phyloP scores from a whole-genome alignment of 1,284 basidiomycete genomes.

The Malassezia japonica region DNA sequence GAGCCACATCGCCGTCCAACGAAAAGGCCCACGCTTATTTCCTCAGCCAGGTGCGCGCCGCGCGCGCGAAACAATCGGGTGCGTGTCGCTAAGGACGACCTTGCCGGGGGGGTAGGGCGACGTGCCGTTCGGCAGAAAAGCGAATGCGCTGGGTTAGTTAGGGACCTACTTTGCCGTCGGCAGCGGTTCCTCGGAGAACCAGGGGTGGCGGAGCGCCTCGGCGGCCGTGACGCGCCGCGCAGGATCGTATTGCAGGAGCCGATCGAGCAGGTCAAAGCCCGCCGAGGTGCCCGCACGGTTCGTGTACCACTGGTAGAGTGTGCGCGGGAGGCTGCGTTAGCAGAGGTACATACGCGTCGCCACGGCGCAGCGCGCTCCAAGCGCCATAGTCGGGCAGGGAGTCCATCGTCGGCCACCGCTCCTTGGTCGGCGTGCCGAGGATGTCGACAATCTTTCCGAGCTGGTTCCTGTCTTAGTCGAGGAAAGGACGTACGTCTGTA shows the following conservation, averaged over 20 bases:
- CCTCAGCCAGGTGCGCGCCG: constrained; percentile 6
- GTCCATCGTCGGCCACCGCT: constrained; percentile 78
- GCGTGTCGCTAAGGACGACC: constrained; percentile 4
- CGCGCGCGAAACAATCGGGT: not conserved
- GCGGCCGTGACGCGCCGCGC: constrained; percentile 71
- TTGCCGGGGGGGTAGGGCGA: constrained; percentile 12
- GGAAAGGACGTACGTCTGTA: constrained; percentile 34
- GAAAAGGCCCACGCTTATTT: constrained; percentile 5
- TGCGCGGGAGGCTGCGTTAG: constrained; percentile 62
- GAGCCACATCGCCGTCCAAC: constrained; percentile 36
- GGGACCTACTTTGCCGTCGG: constrained; percentile 5
- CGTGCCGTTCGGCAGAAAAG: not conserved
- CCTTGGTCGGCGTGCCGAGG: constrained; percentile 73
- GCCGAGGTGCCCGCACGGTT: constrained; percentile 52
- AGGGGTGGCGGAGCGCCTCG: constrained; percentile 65
- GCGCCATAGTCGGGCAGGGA: constrained; percentile 69
- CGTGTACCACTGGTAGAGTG: constrained; percentile 68
- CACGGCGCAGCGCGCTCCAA: constrained; percentile 47
- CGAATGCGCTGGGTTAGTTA: constrained; percentile 5
- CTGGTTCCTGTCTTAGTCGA: constrained; percentile 61
- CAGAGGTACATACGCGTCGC: too few species aligned
- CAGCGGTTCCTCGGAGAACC: constrained; percentile 50
- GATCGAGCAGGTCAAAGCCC: constrained; percentile 37
- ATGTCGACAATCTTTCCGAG: constrained; percentile 89
- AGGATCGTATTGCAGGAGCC: constrained; percentile 64